Conservation (phyloP, 805 yeast species). For the Schwanniomyces polymorphus region DNA sequence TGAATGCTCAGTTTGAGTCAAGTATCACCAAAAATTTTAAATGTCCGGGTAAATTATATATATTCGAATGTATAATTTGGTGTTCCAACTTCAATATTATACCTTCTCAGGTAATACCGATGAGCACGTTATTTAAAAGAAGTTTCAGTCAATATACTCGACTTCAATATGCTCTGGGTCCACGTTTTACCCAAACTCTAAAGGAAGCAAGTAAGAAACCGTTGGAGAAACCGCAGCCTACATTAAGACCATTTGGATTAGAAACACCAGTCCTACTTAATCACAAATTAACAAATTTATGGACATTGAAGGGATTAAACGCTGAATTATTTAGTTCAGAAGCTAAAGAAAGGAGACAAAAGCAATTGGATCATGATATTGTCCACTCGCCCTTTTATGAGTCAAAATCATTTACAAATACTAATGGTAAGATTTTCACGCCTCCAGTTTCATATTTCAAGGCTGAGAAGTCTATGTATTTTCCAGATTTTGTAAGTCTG, state of each 20-base stretch:
- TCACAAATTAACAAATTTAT: constrained; percentile 16
- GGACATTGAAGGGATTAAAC: constrained; percentile 15
- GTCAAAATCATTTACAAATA: constrained; percentile 54
- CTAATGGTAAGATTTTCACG: constrained; percentile 80
- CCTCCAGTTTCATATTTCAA: constrained; percentile 83
- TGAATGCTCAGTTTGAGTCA: not conserved
- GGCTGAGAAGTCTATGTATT: constrained; percentile 68
- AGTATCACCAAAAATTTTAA: not conserved
- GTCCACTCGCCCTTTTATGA: constrained; percentile 46
- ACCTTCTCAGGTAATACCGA: not conserved
- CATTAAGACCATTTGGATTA: constrained; percentile 41
- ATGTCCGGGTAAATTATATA: not conserved
- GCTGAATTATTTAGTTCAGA: constrained; percentile 29
- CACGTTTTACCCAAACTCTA: constrained; percentile 37
- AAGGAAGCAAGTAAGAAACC: constrained; percentile 41
- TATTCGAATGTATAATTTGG: not conserved
- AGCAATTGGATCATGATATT: constrained; percentile 40
- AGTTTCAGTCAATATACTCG: not conserved
- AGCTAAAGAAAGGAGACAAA: constrained; percentile 38
- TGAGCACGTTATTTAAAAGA: not conserved
- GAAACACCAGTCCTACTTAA: constrained; percentile 27
- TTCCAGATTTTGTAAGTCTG: constrained; percentile 74
- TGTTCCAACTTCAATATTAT: not conserved
- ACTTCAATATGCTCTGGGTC: constrained; percentile 14
- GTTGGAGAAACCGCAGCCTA: constrained; percentile 26